Percentiles rank a stretch among this genome's conserved stretches.
Evolutionary conservation across 1,139 yeast species (phyloP).

Genomic region (Hyphopichia fennica): DNA sequence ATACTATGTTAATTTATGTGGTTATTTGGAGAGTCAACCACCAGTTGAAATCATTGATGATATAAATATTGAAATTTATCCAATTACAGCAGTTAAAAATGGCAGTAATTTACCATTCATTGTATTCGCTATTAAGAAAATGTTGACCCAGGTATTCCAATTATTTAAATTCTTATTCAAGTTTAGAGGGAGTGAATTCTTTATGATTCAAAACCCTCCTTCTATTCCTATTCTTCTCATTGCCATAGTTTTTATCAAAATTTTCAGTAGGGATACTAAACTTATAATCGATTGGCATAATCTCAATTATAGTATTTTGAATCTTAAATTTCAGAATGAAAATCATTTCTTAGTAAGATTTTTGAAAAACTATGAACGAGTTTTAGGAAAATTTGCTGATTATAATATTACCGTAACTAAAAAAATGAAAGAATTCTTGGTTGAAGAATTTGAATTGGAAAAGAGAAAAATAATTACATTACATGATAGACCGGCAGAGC

Average conservation of each 20-base stretch:
- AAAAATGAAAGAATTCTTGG: slow-evolving; percentile 64
- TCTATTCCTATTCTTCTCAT: slow-evolving; percentile 78
- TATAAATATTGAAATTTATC: slow-evolving; percentile 51
- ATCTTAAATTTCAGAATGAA: slow-evolving; percentile 55
- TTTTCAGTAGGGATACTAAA: slow-evolving; percentile 58
- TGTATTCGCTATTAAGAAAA: slow-evolving; percentile 60
- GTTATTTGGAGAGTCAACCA: slow-evolving; percentile 66
- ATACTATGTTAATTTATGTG: slow-evolving; percentile 79
- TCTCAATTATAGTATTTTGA: slow-evolving; percentile 80
- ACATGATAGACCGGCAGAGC: slow-evolving; percentile 75
- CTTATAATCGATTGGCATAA: slow-evolving; percentile 96
- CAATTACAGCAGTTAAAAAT: slow-evolving; percentile 50
- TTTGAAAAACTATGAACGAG: slow-evolving; percentile 56
- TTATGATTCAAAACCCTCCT: slow-evolving; percentile 93
- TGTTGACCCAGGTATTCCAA: slow-evolving; percentile 51
- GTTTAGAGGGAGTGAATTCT: slow-evolving; percentile 63
- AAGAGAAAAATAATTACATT: slow-evolving; percentile 42
- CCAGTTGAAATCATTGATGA: slow-evolving; percentile 53
- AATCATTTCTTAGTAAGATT: slow-evolving; percentile 63
- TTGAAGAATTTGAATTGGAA: slow-evolving; percentile 51
- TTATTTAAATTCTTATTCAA: slow-evolving; percentile 49
- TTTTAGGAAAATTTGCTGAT: slow-evolving; percentile 56
- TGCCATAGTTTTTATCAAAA: slow-evolving; percentile 52
- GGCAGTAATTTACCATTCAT: slow-evolving; percentile 49
- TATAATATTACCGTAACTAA: slow-evolving; percentile 80